phyloP scores from a whole-genome alignment of 345 rosid genomes.

The Cardamine chenopodiifolia region DNA sequence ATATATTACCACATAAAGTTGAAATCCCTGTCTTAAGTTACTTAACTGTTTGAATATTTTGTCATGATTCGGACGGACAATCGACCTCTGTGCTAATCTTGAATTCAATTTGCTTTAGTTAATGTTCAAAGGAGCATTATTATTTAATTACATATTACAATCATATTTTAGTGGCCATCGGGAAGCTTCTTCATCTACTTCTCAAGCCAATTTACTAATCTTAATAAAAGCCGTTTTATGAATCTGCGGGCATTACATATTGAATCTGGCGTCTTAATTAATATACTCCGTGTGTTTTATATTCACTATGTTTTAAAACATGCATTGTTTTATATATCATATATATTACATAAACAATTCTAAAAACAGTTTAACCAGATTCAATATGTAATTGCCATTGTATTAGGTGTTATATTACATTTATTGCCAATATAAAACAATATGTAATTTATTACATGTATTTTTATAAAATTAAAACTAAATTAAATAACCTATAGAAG shows the following conservation, averaged over 20 bases:
- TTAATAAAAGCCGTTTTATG: neutral
- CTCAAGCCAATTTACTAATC: slow-evolving; percentile 6
- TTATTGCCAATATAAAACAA: no score
- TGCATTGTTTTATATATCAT: no score
- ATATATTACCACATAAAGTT: slow-evolving; percentile 31
- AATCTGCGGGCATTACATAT: neutral
- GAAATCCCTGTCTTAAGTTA: slow-evolving; percentile 17
- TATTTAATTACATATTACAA: slow-evolving; percentile 6
- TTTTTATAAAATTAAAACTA: no score
- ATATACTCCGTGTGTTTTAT: neutral
- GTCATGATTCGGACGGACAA: slow-evolving; percentile 33
- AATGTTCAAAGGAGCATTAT: slow-evolving; percentile 21
- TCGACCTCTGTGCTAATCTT: slow-evolving; percentile 25
- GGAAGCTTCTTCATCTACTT: slow-evolving; percentile 33
- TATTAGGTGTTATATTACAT: no score
- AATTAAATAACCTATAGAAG: no score
- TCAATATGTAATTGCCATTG: no score
- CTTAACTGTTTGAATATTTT: slow-evolving; percentile 7
- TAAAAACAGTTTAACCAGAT: no score
- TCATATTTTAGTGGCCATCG: neutral
- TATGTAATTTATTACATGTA: no score
- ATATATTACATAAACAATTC: no score
- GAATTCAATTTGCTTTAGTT: slow-evolving; percentile 12
- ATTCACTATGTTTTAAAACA: no score
- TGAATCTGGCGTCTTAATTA: neutral